Percentiles rank a stretch among this genome's conserved stretches.
Evolutionary conservation across 169 alveolate genomes (phyloP).

Genomic region (Babesia gibsoni): DNA sequence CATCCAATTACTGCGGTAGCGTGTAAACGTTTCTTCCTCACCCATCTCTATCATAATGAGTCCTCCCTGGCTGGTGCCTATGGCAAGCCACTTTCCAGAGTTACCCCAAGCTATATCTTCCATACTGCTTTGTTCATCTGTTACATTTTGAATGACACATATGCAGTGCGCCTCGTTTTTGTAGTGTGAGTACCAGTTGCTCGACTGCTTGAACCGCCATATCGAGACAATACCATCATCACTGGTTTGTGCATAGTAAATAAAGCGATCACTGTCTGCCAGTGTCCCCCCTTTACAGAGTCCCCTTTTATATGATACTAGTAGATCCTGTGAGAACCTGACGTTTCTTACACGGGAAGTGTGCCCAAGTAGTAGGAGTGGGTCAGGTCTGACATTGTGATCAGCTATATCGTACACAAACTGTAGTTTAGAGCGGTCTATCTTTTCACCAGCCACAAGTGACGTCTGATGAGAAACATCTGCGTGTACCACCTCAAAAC

Average conservation of each 20-base stretch:
- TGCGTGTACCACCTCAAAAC: constrained; percentile 49
- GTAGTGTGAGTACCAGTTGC: constrained; percentile 24
- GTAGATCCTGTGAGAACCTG: constrained; percentile 52
- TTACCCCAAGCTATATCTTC: constrained; percentile 68
- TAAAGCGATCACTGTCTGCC: constrained; percentile 2
- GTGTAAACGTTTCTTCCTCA: constrained; percentile 35
- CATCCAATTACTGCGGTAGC: constrained; percentile 57
- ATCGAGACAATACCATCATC: constrained; percentile 59
- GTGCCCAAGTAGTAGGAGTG: constrained; percentile 59
- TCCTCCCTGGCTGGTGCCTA: constrained; percentile 67
- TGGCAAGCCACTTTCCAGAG: constrained; percentile 59
- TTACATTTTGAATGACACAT: constrained; percentile 33
- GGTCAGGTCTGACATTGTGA: constrained; percentile 25
- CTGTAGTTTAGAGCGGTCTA: constrained; percentile 19
- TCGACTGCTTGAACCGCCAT: constrained; percentile 55
- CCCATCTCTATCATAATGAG: constrained; percentile 47
- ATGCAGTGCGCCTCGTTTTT: constrained; percentile 46
- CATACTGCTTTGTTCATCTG: constrained; percentile 60
- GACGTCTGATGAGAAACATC: background rate
- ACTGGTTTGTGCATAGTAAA: constrained; percentile 56
- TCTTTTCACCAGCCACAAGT: background rate
- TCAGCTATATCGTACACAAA: constrained; percentile 45
- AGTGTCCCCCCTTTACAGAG: constrained; percentile 7
- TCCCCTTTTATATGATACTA: constrained; percentile 18
- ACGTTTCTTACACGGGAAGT: constrained; percentile 47